A percentile compares a stretch with the other conserved stretches of the same genome.
phyloP scores from a whole-genome alignment of 306 rosid species.

The Castanea mollissima region DNA sequence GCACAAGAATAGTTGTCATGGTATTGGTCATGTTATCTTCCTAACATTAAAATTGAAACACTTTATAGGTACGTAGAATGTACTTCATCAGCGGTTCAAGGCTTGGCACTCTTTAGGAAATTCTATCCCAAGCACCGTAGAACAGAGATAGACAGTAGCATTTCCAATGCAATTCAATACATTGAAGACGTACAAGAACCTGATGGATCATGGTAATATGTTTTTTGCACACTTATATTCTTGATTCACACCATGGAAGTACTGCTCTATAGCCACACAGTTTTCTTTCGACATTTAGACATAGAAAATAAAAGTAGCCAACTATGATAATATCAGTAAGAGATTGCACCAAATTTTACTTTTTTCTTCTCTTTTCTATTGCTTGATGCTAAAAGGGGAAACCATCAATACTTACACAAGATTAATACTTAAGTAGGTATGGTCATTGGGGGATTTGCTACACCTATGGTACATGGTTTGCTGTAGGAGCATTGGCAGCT shows the following conservation, averaged over 20 bases:
- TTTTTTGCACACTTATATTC: neutral
- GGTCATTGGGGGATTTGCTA: conserved; percentile 86
- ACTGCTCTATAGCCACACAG: neutral
- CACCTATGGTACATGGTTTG: conserved; percentile 78
- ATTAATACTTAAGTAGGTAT: conserved; percentile 37
- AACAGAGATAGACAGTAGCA: conserved; percentile 45
- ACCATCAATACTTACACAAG: neutral
- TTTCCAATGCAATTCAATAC: conserved; percentile 42
- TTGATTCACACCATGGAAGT: neutral
- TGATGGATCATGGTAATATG: conserved; percentile 76
- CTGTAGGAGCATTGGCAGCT: conserved; percentile 43
- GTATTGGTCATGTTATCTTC: neutral
- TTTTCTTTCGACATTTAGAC: neutral
- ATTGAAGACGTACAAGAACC: conserved; percentile 48
- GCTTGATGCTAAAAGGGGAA: neutral
- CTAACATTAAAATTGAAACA: neutral
- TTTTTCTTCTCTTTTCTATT: neutral
- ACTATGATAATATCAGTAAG: too few relatives aligned
- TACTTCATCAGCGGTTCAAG: conserved; percentile 61
- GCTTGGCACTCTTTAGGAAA: conserved; percentile 47
- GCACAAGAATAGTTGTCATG: neutral
- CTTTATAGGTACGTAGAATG: conserved; percentile 54
- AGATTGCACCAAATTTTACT: neutral
- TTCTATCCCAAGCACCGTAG: conserved; percentile 52
- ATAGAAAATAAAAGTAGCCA: too few relatives aligned